A percentile compares a stretch with the other conserved stretches of the same genome.
Evolutionary conservation across 75 land plant genomes (phyloP).

Genomic region (Ceratopteris richardii): DNA sequence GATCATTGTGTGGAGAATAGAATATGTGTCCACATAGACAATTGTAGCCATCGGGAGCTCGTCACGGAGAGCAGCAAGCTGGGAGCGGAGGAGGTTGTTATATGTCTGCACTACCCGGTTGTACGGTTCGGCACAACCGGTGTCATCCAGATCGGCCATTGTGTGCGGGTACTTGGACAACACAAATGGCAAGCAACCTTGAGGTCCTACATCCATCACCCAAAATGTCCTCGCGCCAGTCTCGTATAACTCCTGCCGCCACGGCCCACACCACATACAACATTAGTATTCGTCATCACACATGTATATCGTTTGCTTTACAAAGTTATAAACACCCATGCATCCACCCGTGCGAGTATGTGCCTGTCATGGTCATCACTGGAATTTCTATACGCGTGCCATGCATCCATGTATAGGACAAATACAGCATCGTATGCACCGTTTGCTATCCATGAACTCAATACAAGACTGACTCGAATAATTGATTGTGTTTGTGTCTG

Average conservation of each 20-base stretch:
- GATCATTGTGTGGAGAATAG: constrained; percentile 6
- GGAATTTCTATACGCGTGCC: no score
- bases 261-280: not conserved
- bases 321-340: no score
- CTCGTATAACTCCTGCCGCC: constrained; percentile 9
- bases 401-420: no score
- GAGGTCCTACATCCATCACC: constrained; percentile 18
- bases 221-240: constrained; percentile 12
- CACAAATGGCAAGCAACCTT: constrained; percentile 12
- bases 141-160: constrained; percentile 4
- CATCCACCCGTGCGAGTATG: no score
- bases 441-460: no score
- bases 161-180: not conserved
- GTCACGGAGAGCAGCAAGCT: not conserved
- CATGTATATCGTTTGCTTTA: no score
- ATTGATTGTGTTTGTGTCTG: no score
- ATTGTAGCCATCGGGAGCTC: constrained; percentile 4
- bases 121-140: constrained; percentile 10
- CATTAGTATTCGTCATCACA: not conserved
- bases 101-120: constrained; percentile 6
- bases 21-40: constrained; percentile 18
- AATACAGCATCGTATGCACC: no score
- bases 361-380: no score
- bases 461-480: no score
- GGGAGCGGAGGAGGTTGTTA: constrained; percentile 9